Base-by-base conservation (phyloP, 768 basidiomycete genomes). In the Lentinula sp. region DNA sequence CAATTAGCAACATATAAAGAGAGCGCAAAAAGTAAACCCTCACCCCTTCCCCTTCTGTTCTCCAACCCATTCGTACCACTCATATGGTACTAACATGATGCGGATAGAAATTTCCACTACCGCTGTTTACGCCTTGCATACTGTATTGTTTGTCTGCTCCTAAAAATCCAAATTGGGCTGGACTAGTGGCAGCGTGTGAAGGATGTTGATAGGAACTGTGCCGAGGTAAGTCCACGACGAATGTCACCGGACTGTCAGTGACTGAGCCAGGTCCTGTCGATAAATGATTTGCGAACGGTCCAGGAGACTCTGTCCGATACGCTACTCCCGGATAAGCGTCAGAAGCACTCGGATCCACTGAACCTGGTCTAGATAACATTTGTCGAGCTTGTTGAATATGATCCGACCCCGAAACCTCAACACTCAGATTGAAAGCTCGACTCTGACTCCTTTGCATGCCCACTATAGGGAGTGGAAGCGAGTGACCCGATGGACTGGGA, bases 271-370 rank as follows among this genome's bases (percentile, higher is more conserved):
- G 6, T 15, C 46, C 40, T 40, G 32, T 43, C 16, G 51, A 16
- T 8, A 23, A 13, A 31, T 45, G 35, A 32, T 40, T 39, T 32
- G 60, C 55, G 43, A 78, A 77, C 60, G 77, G 71, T 45, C 71
- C 71, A 50, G 77, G 78, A 45, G 75, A 77, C 1, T 77, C 78
- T 16, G 75, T 77, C 35, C 80, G 70, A 66, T 75, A 78, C 65
- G 75, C 68, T 9, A 71, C 70, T 2, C 70, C 72, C 15, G 67
- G 68, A 61, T 69, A 73, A 49, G 66, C 54, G 55, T 65, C 65
- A 28, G 60, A 21, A 59, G 60, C 5, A 55, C 59, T 59, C 35
- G 59, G 51, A 50, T 59, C 60, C 51, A 58, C 57, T 32, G 55
- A 53, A 60, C 57, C 61, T 23, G 37, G 62, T 42, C 65, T 62